Evolutionary conservation across 1,284 basidiomycete species (phyloP), one percentile per base, ranked within the genome.

Genomic region (Acaromyces ingoldii): DNA sequence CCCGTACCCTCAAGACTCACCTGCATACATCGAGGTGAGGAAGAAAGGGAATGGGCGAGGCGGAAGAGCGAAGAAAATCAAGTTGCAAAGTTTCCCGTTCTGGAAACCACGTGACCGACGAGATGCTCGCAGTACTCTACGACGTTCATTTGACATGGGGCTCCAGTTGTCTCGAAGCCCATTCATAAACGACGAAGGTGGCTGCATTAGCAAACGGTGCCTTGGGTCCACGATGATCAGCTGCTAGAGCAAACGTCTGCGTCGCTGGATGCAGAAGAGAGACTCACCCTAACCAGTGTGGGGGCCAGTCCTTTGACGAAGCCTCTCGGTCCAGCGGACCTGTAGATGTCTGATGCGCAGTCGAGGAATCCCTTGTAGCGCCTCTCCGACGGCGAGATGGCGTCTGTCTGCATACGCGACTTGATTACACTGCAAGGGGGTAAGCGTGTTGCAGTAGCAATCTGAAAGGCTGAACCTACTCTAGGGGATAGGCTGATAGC

Each of bases 331-430:
- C 92, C 93, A 75, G 92, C 89, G 10, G 83, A 81, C 51, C 82
- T 79, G 84, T 85, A 91, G 15, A 91, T 85, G 57, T 84, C 87
- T 33, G 82, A 82, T 33, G 88, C 83, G 65, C 91, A 95, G 74
- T 95, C 86, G 29, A 88, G 61, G 9, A 88, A 83, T 10, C 87
- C 87, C 36, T 80, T 81, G 79, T 92, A 97, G 74, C 87, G 87
- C 15, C 68, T 49, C n/a, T 65, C n/a, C 3, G 40, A 22, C 0
- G 63, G 58, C 11, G 49, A 48, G 66, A 87, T 84, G 4, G 64
- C 50, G 72, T 97, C 93, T 0, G 91, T 96, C 78, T 97, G 93
- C 80, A 96, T 86, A 51, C 91, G 84, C 25, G 87, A 89, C 76
- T 97, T 97, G 76, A 96, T 19, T 43, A 50, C 29, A 30, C 38